phyloP scores from a whole-genome alignment of 495 filamentous ascomycete species.

The Cercophora samala region DNA sequence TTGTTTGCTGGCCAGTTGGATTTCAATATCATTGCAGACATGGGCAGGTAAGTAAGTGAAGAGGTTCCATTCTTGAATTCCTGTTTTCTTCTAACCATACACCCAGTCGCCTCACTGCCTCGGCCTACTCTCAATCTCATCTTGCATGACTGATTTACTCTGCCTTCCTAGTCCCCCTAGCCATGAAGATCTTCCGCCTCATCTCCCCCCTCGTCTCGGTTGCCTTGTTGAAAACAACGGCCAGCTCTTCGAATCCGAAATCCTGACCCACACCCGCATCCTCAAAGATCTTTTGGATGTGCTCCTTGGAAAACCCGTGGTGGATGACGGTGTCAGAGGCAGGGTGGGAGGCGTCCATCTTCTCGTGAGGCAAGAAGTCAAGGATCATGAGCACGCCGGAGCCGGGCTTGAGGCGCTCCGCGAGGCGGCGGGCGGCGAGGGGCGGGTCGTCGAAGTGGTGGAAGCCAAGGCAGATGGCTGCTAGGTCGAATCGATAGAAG shows the following conservation, averaged over 20 bases:
- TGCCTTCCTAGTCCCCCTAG: constrained; percentile 25
- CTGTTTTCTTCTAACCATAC: no score
- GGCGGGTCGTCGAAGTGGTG: constrained; percentile 69
- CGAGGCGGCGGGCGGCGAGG: constrained; percentile 54
- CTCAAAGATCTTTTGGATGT: constrained; percentile 52
- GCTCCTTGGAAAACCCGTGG: constrained; percentile 55
- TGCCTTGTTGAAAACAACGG: constrained; percentile 24
- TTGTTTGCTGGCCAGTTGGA: no score
- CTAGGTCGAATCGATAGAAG: constrained; percentile 60
- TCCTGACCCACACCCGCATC: constrained; percentile 46
- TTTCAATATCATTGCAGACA: no score
- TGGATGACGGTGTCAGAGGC: constrained; percentile 45
- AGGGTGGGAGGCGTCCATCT: constrained; percentile 25
- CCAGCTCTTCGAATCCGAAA: constrained; percentile 43
- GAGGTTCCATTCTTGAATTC: no score
- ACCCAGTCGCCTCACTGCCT: no score
- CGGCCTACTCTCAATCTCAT: no score
- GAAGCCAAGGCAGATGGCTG: constrained; percentile 61
- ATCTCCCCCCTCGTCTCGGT: constrained; percentile 15
- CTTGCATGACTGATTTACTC: no score
- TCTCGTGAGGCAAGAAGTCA: constrained; percentile 56
- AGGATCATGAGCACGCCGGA: constrained; percentile 60
- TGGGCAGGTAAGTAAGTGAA: no score
- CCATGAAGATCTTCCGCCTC: constrained; percentile 27
- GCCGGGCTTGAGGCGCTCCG: constrained; percentile 56